These are phyloP conservation scores for Cystofilobasidium ferigula DNA, from an alignment of 768 basidiomycete species.

Conservation along the genomic window DNA sequence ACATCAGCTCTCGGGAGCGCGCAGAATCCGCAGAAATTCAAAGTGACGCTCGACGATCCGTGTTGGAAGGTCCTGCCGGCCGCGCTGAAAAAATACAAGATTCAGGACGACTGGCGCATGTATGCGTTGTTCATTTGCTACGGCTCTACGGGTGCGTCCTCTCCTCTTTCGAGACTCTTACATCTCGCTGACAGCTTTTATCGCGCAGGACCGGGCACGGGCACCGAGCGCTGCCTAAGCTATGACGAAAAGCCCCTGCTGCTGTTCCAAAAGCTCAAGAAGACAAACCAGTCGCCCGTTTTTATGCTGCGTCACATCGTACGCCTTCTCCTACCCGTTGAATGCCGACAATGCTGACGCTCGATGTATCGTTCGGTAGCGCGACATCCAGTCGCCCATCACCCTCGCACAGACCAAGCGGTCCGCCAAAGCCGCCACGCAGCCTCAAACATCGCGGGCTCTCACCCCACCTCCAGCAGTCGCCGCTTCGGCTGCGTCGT, in stretches of 20 bases:
- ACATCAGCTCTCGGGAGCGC: constrained; percentile 20
- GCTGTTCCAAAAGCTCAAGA: constrained; percentile 94
- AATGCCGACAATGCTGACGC: background rate
- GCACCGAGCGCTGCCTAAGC: constrained; percentile 77
- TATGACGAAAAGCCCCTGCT: constrained; percentile 97
- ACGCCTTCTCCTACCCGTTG: constrained; percentile 15
- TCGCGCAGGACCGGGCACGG: constrained; percentile 12
- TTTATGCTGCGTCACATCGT: constrained; percentile 60
- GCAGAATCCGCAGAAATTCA: constrained; percentile 55
- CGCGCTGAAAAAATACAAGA: constrained; percentile 95
- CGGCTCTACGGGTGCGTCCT: constrained; percentile 63
- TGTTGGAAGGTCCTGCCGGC: constrained; percentile 98
- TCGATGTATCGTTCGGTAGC: background rate
- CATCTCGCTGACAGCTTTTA: background rate
- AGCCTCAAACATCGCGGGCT: constrained; percentile 18
- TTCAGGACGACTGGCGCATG: constrained; percentile 97
- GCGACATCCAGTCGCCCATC: constrained; percentile 90
- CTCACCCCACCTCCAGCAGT: constrained; percentile 29
- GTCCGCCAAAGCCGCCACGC: constrained; percentile 43
- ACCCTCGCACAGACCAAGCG: constrained; percentile 95
- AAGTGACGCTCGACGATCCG: constrained; percentile 93
- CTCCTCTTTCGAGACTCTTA: background rate
- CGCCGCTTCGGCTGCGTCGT: background rate
- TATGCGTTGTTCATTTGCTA: constrained; percentile 99
- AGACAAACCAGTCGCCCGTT: constrained; percentile 92